Base-by-base conservation (phyloP, 495 filamentous ascomycete genomes). In the Halenospora varia region DNA sequence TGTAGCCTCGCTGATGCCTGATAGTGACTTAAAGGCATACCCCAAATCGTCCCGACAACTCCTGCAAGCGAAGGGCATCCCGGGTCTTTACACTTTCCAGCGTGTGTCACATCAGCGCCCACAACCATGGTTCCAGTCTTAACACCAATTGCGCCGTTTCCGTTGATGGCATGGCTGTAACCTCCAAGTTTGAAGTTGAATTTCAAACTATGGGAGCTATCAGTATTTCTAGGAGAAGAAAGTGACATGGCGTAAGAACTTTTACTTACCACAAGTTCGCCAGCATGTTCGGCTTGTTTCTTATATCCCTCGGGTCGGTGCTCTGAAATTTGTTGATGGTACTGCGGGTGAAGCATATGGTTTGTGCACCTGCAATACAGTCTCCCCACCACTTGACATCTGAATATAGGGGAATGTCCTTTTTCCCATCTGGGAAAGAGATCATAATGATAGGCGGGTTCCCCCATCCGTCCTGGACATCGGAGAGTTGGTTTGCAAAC, bases 41-140 rank as follows among this genome's bases (percentile, higher is more conserved):
- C 1, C 11, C 39, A 25, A 41, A 45, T 8, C 6, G 53, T 48
- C n/a, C n/a, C n/a, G 6, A 61, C 53, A 26, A 61, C 47, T 2
- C 53, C 59, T 2, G 53, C 59, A 2, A 61, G 25, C 8, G 53
- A 52, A 1, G 59, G 52, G 25, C 15, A 55, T 0, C n/a, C 39
- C 2, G 1, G 18, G 19, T 55, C 42, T 18, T n/a, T 0, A 17
- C 26, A 3, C 13, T 18, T 25, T 29, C 47, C 53, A 10, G 52
- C 15, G 19, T 61, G 59, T 11, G 46, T 61, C 1, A 56, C 47
- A 42, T 61, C 59, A 1, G 53, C 53, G 3, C 59, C 53, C 0
- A 61, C 35, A 25, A 61, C 39, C 59, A 61, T 52, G 3, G 47
- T 61, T 8, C 10, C 15, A 0, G 1, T 13, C 29, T 23, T 25